Evolutionary conservation across 2,329 filamentous ascomycete genomes (phyloP).

Genomic region (Aspergillus felis): DNA sequence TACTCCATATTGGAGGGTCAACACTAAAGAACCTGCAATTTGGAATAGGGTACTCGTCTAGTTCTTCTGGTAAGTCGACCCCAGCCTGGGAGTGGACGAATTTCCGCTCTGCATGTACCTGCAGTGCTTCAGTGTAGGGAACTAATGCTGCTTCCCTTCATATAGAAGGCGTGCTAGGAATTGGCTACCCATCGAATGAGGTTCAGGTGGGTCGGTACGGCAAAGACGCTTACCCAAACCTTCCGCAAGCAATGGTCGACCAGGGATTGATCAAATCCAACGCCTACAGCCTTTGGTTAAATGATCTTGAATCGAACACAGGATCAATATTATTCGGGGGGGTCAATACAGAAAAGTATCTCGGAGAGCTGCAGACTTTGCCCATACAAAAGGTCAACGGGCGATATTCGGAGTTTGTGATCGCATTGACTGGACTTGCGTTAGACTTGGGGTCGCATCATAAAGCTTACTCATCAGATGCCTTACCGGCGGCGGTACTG

Average conservation of each 20-base stretch:
- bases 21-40: slow-evolving; percentile 54
- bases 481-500: slow-evolving; percentile 39
- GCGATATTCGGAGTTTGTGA: slow-evolving; percentile 59
- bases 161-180: slow-evolving; percentile 72
- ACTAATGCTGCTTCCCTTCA: not conserved
- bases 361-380: slow-evolving; percentile 60
- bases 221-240: slow-evolving; percentile 59
- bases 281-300: slow-evolving; percentile 72
- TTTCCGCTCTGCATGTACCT: not conserved
- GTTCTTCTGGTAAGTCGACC: slow-evolving; percentile 38
- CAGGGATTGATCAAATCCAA: slow-evolving; percentile 60
- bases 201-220: slow-evolving; percentile 47
- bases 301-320: slow-evolving; percentile 62
- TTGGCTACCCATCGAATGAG: slow-evolving; percentile 79
- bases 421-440: slow-evolving; percentile 63
- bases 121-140: not conserved
- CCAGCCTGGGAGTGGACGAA: too few relatives aligned
- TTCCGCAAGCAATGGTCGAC: slow-evolving; percentile 62
- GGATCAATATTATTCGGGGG: slow-evolving; percentile 73
- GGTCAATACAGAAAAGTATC: slow-evolving; percentile 63
- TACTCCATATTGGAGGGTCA: slow-evolving; percentile 52
- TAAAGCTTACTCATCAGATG: slow-evolving; percentile 29
- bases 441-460: slow-evolving; percentile 21
- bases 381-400: slow-evolving; percentile 58
- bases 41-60: slow-evolving; percentile 55